A percentile compares a stretch with the other conserved stretches of the same genome.
phyloP scores from a whole-genome alignment of 768 basidiomycete genomes.

The Hydnomerulius pinastri region DNA sequence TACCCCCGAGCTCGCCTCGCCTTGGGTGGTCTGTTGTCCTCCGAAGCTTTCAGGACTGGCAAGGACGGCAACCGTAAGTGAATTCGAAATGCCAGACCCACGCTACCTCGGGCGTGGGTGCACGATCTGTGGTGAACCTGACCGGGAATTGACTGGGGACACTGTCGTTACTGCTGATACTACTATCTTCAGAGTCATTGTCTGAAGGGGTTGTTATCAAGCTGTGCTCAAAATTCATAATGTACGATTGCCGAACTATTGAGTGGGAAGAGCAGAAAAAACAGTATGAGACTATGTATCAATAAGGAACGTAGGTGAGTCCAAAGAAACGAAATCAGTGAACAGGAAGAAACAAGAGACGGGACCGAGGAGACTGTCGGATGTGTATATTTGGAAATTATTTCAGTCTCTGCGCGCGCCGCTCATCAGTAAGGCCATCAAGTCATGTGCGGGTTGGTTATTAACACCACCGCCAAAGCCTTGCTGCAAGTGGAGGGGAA shows the following conservation, averaged over 20 bases:
- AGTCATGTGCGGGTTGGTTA: constrained; percentile 66
- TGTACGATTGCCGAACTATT: constrained; percentile 16
- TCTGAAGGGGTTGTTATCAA: too few relatives aligned
- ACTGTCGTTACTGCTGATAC: too few relatives aligned
- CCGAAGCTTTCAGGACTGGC: too few relatives aligned
- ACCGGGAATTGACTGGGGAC: too few relatives aligned
- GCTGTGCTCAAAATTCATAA: constrained; percentile 23
- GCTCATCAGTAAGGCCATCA: constrained; percentile 85
- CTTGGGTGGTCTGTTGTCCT: too few relatives aligned
- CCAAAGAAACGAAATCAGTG: constrained; percentile 18
- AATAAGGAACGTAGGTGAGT: constrained; percentile 34
- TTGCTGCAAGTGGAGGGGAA: constrained; percentile 63
- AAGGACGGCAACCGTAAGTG: too few relatives aligned
- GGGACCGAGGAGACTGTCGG: constrained; percentile 1
- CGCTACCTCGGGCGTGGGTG: too few relatives aligned
- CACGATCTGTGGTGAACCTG: too few relatives aligned
- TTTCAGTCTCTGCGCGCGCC: constrained; percentile 65
- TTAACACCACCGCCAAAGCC: constrained; percentile 44
- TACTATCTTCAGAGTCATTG: too few relatives aligned
- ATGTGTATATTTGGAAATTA: constrained; percentile 16
- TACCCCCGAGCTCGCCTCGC: too few relatives aligned
- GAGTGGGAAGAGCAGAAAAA: constrained; percentile 22
- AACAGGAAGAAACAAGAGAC: constrained; percentile 10
- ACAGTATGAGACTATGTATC: constrained; percentile 31
- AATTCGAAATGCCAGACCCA: too few relatives aligned